Evolutionary conservation across 208 protist species (phyloP).

Genomic region (Borovskyia barvae): DNA sequence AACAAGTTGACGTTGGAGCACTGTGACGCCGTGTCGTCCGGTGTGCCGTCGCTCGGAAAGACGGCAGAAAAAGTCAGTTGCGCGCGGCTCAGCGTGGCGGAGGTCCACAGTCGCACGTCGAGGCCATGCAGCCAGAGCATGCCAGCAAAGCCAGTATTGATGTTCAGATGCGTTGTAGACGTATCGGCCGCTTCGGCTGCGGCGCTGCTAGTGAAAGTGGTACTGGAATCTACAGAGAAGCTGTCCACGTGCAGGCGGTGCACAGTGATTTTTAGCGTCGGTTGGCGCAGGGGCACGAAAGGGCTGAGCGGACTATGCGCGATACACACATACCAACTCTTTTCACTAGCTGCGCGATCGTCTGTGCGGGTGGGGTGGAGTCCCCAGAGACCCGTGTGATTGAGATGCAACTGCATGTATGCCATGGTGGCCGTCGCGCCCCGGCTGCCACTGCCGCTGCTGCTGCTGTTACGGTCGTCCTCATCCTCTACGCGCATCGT

Average conservation of each 20-base stretch:
- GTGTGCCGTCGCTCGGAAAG: conserved; percentile 27
- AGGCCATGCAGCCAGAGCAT: conserved; percentile 58
- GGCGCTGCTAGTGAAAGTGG: conserved; percentile 20
- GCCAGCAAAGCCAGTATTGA: conserved; percentile 62
- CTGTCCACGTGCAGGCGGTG: conserved; percentile 34
- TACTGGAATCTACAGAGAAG: conserved; percentile 19
- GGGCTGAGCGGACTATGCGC: conserved; percentile 37
- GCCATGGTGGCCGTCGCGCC: conserved; percentile 18
- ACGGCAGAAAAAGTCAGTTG: conserved; percentile 44
- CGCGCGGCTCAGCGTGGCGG: conserved; percentile 40
- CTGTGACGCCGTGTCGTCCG: conserved; percentile 42
- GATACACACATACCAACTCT: conserved; percentile 66
- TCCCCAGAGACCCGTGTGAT: conserved; percentile 75
- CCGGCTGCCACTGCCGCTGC: background rate
- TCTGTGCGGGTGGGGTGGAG: conserved; percentile 23
- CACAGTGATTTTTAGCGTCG: conserved; percentile 37
- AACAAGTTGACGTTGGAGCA: conserved; percentile 57
- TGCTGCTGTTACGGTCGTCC: background rate
- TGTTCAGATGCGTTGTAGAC: conserved; percentile 36
- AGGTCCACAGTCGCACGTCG: conserved; percentile 53
- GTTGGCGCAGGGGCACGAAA: conserved; percentile 34
- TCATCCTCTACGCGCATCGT: conserved; percentile 9
- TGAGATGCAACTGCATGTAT: conserved; percentile 62
- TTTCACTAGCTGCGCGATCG: conserved; percentile 6
- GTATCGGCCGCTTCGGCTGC: conserved; percentile 16